These are phyloP conservation scores for Mucuna pruriens DNA, from an alignment of 306 rosid species.

Conservation along the genomic window DNA sequence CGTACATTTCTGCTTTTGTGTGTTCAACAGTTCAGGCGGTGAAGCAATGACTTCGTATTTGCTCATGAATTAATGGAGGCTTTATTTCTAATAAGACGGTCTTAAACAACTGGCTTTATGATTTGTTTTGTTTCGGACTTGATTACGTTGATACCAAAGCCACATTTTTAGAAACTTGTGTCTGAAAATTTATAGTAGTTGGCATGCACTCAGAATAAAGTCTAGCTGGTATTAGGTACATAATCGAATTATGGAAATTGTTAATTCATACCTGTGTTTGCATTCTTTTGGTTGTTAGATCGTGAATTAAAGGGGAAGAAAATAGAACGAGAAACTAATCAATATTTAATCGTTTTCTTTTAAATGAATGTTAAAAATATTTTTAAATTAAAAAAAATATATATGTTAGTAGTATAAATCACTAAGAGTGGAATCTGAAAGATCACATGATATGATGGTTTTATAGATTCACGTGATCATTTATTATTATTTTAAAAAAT, in stretches of 20 bases:
- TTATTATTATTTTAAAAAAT: not conserved
- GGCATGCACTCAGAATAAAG: not conserved
- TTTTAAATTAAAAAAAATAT: not conserved
- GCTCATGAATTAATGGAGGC: not conserved
- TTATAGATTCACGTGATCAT: not conserved
- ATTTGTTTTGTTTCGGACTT: not conserved
- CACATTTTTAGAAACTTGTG: not conserved
- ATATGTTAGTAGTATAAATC: not conserved
- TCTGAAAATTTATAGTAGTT: not conserved
- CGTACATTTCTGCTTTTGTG: not conserved
- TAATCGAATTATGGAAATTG: not conserved
- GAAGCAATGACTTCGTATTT: not conserved
- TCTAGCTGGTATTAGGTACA: conserved; percentile 4
- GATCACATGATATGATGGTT: not conserved
- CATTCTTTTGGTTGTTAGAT: not conserved
- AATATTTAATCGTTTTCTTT: not conserved
- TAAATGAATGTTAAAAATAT: not conserved
- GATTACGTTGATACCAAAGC: not conserved
- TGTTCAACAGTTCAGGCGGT: not conserved
- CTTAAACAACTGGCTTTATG: not conserved
- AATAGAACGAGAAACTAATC: not conserved
- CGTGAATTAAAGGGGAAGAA: not conserved
- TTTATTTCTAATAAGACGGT: not conserved
- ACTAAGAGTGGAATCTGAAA: not conserved
- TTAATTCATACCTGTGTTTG: not conserved